These are phyloP conservation scores for Mycothermus thermophilus DNA, from an alignment of 495 filamentous ascomycete species.

Conservation along the genomic window DNA sequence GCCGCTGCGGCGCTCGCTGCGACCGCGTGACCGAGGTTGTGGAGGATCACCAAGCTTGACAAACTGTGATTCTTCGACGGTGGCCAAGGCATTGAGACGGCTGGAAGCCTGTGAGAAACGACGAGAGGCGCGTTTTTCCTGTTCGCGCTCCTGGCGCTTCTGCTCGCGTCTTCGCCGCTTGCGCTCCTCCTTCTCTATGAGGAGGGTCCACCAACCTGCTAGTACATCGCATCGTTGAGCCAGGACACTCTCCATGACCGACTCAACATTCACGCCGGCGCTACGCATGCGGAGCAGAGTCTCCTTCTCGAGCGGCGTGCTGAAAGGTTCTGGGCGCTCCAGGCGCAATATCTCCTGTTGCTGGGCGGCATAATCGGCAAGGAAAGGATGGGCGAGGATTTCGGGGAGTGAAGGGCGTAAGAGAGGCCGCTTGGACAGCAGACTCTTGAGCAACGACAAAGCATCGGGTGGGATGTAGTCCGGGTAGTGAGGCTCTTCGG, in stretches of 20 bases:
- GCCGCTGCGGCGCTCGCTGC: slow-evolving; percentile 37
- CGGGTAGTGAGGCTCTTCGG: slow-evolving; percentile 70
- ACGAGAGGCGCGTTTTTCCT: slow-evolving; percentile 63
- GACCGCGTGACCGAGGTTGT: slow-evolving; percentile 43
- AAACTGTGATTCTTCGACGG: slow-evolving; percentile 53
- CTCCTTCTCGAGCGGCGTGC: slow-evolving; percentile 78
- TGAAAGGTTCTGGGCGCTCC: slow-evolving; percentile 71
- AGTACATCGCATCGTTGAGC: slow-evolving; percentile 77
- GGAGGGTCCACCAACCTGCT: slow-evolving; percentile 90
- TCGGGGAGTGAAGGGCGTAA: slow-evolving; percentile 75
- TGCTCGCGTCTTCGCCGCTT: slow-evolving; percentile 73
- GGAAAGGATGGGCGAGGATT: slow-evolving; percentile 77
- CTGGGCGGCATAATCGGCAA: slow-evolving; percentile 73
- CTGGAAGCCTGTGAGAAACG: slow-evolving; percentile 78
- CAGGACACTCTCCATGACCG: slow-evolving; percentile 86
- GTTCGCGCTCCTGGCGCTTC: slow-evolving; percentile 72
- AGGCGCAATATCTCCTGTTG: slow-evolving; percentile 85
- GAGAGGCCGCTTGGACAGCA: slow-evolving; percentile 81
- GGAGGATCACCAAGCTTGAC: slow-evolving; percentile 29
- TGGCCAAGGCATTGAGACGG: slow-evolving; percentile 63
- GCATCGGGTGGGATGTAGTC: slow-evolving; percentile 67
- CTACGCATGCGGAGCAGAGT: slow-evolving; percentile 87
- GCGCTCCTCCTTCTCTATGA: slow-evolving; percentile 91
- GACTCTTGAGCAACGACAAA: slow-evolving; percentile 52
- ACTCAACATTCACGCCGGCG: slow-evolving; percentile 87